Evolutionary conservation across 805 yeast species (phyloP).

Genomic region (Grigorovia yakushimaensis): DNA sequence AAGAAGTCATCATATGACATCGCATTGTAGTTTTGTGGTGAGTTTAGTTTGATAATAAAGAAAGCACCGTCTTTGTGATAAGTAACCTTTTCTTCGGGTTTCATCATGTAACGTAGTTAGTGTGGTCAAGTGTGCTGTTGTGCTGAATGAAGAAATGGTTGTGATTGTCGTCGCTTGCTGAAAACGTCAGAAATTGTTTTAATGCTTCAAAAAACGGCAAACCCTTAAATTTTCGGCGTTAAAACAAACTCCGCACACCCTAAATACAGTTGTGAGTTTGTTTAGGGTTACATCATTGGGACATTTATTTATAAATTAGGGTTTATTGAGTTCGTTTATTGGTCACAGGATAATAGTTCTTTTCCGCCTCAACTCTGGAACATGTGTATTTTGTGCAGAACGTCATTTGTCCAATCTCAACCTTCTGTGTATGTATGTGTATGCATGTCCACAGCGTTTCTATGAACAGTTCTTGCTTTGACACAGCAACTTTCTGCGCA

Average conservation of each 20-base stretch:
- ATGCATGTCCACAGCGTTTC: too few relatives aligned
- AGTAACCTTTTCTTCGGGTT: conserved; percentile 9
- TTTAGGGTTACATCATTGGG: not conserved
- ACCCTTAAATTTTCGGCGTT: not conserved
- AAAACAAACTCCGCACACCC: not conserved
- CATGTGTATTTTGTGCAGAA: too few relatives aligned
- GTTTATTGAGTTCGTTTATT: too few relatives aligned
- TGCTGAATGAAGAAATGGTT: too few relatives aligned
- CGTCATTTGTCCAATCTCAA: too few relatives aligned
- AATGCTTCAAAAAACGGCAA: not conserved
- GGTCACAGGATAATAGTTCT: too few relatives aligned
- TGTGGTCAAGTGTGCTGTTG: not conserved
- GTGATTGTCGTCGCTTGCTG: too few relatives aligned
- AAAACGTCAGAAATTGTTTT: not conserved
- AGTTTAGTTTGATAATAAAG: conserved; percentile 55
- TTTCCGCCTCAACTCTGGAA: too few relatives aligned
- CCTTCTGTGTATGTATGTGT: too few relatives aligned
- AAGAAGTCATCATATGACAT: conserved; percentile 56
- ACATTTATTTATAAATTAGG: not conserved
- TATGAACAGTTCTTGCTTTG: too few relatives aligned
- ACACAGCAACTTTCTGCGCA: not conserved
- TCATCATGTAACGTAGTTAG: not conserved
- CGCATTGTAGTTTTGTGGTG: conserved; percentile 57
- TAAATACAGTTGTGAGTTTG: too few relatives aligned
- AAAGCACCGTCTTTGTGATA: conserved; percentile 22